Conservation (phyloP, 2,329 filamentous ascomycete species). For the Parascedosporium putredinis region DNA sequence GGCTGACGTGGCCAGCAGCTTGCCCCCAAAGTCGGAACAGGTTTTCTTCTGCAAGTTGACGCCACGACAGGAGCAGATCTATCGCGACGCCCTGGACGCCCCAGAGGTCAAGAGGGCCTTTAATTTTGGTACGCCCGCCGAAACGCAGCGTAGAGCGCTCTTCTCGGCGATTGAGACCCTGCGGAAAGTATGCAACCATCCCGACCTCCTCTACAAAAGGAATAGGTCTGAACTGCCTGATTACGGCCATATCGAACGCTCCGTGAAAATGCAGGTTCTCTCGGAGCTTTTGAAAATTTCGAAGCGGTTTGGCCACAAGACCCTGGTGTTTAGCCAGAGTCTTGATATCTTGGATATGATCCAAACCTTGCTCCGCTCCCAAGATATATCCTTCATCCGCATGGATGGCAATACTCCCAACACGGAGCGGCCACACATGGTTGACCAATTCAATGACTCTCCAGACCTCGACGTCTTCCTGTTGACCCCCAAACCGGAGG, state of each 20-base stretch:
- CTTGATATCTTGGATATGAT: slow-evolving; percentile 93
- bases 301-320: slow-evolving; percentile 86
- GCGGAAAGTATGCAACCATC: slow-evolving; percentile 96
- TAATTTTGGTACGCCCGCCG: neutral
- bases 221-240: slow-evolving; percentile 21
- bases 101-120: slow-evolving; percentile 11
- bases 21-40: slow-evolving; percentile 92
- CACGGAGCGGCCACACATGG: slow-evolving; percentile 76
- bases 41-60: slow-evolving; percentile 94
- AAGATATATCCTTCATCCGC: slow-evolving; percentile 64
- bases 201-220: slow-evolving; percentile 55
- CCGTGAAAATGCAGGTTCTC: slow-evolving; percentile 93
- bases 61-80: slow-evolving; percentile 22
- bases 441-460: slow-evolving; percentile 85
- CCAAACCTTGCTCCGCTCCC: slow-evolving; percentile 66
- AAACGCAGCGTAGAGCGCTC: slow-evolving; percentile 4
- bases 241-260: slow-evolving; percentile 70
- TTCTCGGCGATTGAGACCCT: slow-evolving; percentile 84
- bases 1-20: slow-evolving; percentile 81
- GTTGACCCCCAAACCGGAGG: slow-evolving; percentile 94
- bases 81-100: slow-evolving; percentile 9
- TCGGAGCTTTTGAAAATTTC: slow-evolving; percentile 79
- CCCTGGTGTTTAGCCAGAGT: slow-evolving; percentile 83
- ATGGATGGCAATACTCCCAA: slow-evolving; percentile 94
- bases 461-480: slow-evolving; percentile 77